Percentiles rank a stretch among this genome's conserved stretches.
phyloP scores from a whole-genome alignment of 768 basidiomycete genomes.

The Mycena latifolia region DNA sequence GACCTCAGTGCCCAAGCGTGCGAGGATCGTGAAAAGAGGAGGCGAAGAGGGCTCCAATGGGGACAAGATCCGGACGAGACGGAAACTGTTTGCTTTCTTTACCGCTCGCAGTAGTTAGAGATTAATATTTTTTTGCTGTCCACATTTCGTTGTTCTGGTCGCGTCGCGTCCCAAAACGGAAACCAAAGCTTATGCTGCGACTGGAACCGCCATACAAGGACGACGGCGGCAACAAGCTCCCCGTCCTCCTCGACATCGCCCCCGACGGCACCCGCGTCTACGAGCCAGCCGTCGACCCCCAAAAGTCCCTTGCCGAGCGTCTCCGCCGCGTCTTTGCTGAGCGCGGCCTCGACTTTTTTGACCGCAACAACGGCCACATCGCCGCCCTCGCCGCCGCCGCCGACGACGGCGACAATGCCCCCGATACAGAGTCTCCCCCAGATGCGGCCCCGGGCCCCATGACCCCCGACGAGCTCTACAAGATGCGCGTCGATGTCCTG shows the following conservation, averaged over 20 bases:
- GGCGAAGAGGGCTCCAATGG: no score
- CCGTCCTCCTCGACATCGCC: conserved; percentile 75
- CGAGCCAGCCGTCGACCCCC: conserved; percentile 72
- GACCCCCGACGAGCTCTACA: conserved; percentile 78
- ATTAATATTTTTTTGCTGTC: no score
- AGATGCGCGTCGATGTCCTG: conserved; percentile 79
- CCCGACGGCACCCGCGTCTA: conserved; percentile 76
- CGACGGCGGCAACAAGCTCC: conserved; percentile 74
- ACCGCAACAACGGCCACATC: conserved; percentile 53
- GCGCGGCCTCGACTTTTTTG: conserved; percentile 82
- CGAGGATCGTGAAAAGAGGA: no score
- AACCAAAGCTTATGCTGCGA: conserved; percentile 65
- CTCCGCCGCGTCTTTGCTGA: conserved; percentile 79
- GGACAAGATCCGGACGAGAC: no score
- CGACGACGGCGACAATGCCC: conserved; percentile 43
- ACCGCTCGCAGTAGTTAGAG: no score
- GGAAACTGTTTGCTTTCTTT: no score
- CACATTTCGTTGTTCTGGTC: no score
- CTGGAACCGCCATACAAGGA: conserved; percentile 88
- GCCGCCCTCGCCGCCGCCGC: conserved; percentile 31
- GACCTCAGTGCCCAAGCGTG: no score
- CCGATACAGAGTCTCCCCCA: conserved; percentile 40
- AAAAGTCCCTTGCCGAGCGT: conserved; percentile 72
- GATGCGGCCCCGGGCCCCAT: conserved; percentile 59
- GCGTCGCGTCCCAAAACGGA: no score